These are phyloP conservation scores for Daldinia bambusicola DNA, from an alignment of 495 filamentous ascomycete genomes.

Conservation along the genomic window DNA sequence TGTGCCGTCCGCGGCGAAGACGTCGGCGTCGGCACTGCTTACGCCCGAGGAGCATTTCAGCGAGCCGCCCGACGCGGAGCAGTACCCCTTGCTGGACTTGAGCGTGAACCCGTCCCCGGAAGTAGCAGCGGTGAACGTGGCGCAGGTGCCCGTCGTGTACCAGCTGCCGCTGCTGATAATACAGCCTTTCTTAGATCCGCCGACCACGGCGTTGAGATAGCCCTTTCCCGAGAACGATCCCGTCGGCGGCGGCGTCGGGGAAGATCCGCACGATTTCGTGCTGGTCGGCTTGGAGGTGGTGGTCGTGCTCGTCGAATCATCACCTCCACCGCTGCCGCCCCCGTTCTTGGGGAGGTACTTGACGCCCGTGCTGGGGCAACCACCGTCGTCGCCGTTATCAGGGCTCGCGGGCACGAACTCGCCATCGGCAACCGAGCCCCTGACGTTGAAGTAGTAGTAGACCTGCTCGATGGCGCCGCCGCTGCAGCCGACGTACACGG, in stretches of 20 bases:
- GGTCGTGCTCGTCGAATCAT: slow-evolving; percentile 6
- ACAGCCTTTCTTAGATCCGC: slow-evolving; percentile 68
- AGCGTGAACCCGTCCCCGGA: slow-evolving; percentile 65
- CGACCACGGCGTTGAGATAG: slow-evolving; percentile 63
- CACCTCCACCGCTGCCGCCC: slow-evolving; percentile 12
- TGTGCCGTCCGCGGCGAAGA: slow-evolving; percentile 49
- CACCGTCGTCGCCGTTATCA: slow-evolving; percentile 35
- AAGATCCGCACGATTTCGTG: slow-evolving; percentile 28
- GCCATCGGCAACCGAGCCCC: slow-evolving; percentile 74
- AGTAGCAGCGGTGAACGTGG: slow-evolving; percentile 67
- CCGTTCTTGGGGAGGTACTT: slow-evolving; percentile 48
- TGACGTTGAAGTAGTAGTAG: slow-evolving; percentile 82
- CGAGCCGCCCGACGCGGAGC: slow-evolving; percentile 58
- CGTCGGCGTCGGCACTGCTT: slow-evolving; percentile 50
- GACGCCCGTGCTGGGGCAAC: slow-evolving; percentile 45
- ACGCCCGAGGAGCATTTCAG: slow-evolving; percentile 64
- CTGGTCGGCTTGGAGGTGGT: slow-evolving; percentile 14
- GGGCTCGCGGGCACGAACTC: slow-evolving; percentile 65
- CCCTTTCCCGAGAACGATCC: slow-evolving; percentile 61
- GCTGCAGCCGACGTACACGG: slow-evolving; percentile 71
- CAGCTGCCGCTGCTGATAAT: slow-evolving; percentile 75
- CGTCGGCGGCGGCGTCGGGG: slow-evolving; percentile 24
- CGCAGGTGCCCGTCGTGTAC: slow-evolving; percentile 76
- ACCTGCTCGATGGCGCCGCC: slow-evolving; percentile 70
- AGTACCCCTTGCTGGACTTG: slow-evolving; percentile 67